A percentile compares a stretch with the other conserved stretches of the same genome.
These are phyloP conservation scores for Fulvia fulva DNA, from an alignment of 2,329 filamentous ascomycete species.

Conservation along the genomic window DNA sequence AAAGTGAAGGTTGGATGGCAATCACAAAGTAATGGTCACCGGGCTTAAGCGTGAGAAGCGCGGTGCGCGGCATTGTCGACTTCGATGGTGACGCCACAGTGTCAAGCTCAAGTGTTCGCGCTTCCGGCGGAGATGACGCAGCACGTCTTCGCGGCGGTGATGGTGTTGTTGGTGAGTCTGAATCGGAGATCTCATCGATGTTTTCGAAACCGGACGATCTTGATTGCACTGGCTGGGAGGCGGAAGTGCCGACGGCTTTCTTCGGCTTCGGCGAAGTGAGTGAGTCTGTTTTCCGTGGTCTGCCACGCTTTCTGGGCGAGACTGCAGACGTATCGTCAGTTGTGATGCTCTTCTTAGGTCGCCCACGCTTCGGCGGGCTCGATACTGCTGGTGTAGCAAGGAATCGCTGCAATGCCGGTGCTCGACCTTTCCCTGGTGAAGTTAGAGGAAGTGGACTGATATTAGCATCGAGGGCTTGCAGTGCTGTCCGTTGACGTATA, in stretches of 20 bases:
- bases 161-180: constrained; percentile 28
- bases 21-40: constrained; percentile 29
- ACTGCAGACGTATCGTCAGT: neutral
- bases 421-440: constrained; percentile 8
- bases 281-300: constrained; percentile 10
- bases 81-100: constrained; percentile 12
- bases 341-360: constrained; percentile 19
- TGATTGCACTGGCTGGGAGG: constrained; percentile 17
- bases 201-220: constrained; percentile 18
- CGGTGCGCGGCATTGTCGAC: constrained; percentile 3
- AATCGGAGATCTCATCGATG: constrained; percentile 35
- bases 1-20: constrained; percentile 38
- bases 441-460: constrained; percentile 5
- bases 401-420: constrained; percentile 4
- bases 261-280: neutral
- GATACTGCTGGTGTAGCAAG: neutral
- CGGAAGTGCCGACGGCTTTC: neutral
- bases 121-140: constrained; percentile 19
- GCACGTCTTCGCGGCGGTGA: constrained; percentile 32
- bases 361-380: constrained; percentile 14
- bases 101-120: constrained; percentile 22
- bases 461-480: constrained; percentile 28
- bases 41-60: constrained; percentile 19
- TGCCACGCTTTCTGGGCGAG: constrained; percentile 14
- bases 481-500: constrained; percentile 17